Evolutionary conservation across 1,284 basidiomycete species (phyloP).

Genomic region (Heterobasidion occidentale): DNA sequence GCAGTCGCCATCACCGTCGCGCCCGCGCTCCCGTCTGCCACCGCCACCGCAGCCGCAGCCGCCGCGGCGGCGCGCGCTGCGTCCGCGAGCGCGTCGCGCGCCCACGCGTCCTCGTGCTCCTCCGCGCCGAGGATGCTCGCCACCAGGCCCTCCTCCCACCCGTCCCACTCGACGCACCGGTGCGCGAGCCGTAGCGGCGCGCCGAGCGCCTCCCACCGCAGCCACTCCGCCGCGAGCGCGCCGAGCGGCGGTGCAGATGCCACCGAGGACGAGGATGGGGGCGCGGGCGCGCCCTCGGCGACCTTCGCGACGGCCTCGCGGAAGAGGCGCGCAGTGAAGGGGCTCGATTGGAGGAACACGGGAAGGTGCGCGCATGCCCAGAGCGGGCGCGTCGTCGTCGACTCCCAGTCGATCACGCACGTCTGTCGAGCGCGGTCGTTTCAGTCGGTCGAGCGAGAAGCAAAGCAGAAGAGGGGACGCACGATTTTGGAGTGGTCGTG

Average conservation of each 20-base stretch:
- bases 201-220: conserved; percentile 59
- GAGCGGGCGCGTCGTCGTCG: conserved; percentile 71
- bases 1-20: too few relatives aligned
- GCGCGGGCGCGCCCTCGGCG: conserved; percentile 13
- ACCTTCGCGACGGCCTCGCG: conserved; percentile 50
- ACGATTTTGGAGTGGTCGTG: conserved; percentile 62
- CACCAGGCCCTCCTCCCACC: conserved; percentile 77
- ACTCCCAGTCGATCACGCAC: conserved; percentile 82
- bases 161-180: conserved; percentile 76
- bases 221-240: conserved; percentile 56
- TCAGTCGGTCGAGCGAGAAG: neutral
- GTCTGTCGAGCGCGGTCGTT: conserved; percentile 35
- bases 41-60: conserved; percentile 2
- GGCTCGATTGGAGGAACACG: conserved; percentile 66
- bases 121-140: conserved; percentile 64
- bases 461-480: conserved; percentile 20
- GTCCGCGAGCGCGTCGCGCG: conserved; percentile 30
- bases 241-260: conserved; percentile 17
- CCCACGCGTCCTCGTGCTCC: conserved; percentile 65
- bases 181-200: conserved; percentile 63
- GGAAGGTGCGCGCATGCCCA: conserved; percentile 79
- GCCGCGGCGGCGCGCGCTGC: conserved; percentile 4
- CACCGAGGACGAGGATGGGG: conserved; percentile 7
- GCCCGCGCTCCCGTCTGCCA: neutral
- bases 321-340: conserved; percentile 64